Conservation (phyloP, 1,139 yeast genomes). For the Yamadazyma trypodendri region DNA sequence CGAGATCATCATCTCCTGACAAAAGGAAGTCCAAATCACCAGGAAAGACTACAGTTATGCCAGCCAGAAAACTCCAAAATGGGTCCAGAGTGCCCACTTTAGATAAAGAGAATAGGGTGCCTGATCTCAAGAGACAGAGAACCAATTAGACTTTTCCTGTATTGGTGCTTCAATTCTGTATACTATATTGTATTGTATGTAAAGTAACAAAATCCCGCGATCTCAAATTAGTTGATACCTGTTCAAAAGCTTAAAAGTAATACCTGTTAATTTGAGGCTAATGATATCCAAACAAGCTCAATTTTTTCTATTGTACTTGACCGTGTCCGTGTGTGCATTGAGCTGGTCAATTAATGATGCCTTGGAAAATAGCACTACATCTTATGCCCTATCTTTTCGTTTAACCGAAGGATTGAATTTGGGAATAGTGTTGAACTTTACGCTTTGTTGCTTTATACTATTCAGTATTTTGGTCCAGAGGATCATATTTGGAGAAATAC, state of each 20-base stretch:
- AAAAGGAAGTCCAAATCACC: constrained; percentile 6
- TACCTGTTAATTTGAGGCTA: too few relatives aligned
- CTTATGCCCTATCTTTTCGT: constrained; percentile 28
- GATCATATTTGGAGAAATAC: constrained; percentile 70
- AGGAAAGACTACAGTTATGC: constrained; percentile 8
- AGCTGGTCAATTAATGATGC: constrained; percentile 30
- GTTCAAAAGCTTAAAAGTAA: constrained; percentile 3
- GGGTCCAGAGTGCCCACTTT: constrained; percentile 11
- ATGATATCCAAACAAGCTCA: constrained; percentile 12
- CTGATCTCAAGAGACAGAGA: constrained; percentile 17
- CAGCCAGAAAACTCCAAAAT: constrained; percentile 6
- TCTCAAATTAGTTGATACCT: background rate
- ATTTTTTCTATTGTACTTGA: constrained; percentile 28
- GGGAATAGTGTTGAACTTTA: constrained; percentile 29
- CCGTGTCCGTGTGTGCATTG: constrained; percentile 24
- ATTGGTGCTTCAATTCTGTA: constrained; percentile 4
- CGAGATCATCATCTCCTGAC: constrained; percentile 1
- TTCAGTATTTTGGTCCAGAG: constrained; percentile 46
- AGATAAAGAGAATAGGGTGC: constrained; percentile 15
- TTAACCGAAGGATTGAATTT: constrained; percentile 37
- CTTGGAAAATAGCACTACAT: constrained; percentile 25
- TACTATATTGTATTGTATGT: constrained; percentile 2
- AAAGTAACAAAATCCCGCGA: background rate
- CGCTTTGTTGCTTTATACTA: constrained; percentile 34
- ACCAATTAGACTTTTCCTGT: constrained; percentile 7